phyloP scores from a whole-genome alignment of 208 protist species.

The Leishmania guyanensis region DNA sequence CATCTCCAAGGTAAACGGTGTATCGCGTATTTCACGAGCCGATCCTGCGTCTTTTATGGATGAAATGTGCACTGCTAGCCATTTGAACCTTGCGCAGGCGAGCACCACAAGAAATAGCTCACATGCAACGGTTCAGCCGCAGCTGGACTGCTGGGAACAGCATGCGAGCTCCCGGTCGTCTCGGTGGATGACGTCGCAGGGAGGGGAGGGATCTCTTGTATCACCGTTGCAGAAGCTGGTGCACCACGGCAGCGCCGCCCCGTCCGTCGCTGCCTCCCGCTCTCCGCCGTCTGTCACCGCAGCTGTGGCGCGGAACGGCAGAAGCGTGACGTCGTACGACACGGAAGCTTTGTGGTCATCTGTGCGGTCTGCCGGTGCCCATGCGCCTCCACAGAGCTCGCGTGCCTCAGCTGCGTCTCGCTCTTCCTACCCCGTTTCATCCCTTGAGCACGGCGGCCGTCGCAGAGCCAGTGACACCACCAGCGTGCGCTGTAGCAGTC shows the following conservation, averaged over 20 bases:
- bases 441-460: neutral
- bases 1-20: constrained; percentile 4
- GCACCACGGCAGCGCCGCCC: neutral
- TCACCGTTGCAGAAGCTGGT: neutral
- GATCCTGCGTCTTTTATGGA: neutral
- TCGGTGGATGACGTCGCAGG: constrained; percentile 1
- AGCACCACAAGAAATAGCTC: neutral
- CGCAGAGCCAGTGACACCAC: neutral
- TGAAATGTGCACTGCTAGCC: neutral
- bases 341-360: neutral
- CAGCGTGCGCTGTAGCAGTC: neutral
- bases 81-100: neutral
- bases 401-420: neutral
- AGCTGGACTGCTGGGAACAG: neutral
- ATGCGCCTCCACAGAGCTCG: neutral
- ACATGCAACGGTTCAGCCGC: neutral
- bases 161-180: neutral
- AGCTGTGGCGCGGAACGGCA: neutral
- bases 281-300: constrained; percentile 7
- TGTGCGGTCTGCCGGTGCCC: neutral
- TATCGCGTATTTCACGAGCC: neutral
- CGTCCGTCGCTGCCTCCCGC: neutral
- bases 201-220: neutral
- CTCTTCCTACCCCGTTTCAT: neutral
- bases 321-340: constrained; percentile 12